Evolutionary conservation across 2,329 filamentous ascomycete genomes (phyloP).

Genomic region (Monascus ruber): DNA sequence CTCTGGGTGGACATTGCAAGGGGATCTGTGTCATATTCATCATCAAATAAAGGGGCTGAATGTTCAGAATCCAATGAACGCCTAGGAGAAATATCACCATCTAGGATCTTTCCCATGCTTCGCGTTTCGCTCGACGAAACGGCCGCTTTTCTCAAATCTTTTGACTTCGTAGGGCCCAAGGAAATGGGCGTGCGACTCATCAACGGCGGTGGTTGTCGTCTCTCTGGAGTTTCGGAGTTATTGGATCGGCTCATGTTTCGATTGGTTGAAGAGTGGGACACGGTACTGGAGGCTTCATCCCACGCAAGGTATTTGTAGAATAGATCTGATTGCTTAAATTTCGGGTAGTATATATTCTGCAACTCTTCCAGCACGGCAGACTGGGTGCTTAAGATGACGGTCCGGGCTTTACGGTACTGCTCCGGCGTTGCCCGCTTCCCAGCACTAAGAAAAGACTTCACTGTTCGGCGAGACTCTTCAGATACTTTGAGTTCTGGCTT

Average conservation of each 20-base stretch:
- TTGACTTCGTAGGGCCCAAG: slow-evolving; percentile 28
- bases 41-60: slow-evolving; percentile 59
- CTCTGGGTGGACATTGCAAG: slow-evolving; percentile 70
- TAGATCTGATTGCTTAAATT: slow-evolving; percentile 84
- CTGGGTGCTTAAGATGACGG: slow-evolving; percentile 70
- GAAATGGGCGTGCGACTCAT: slow-evolving; percentile 39
- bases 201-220: slow-evolving; percentile 31
- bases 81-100: slow-evolving; percentile 39
- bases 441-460: slow-evolving; percentile 66
- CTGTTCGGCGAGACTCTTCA: slow-evolving; percentile 54
- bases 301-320: slow-evolving; percentile 94
- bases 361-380: slow-evolving; percentile 75
- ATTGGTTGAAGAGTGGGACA: slow-evolving; percentile 8
- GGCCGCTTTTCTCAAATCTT: slow-evolving; percentile 48
- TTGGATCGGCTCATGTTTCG: slow-evolving; percentile 9
- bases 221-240: slow-evolving; percentile 19
- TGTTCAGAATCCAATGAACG: slow-evolving; percentile 60
- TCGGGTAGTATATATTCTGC: slow-evolving; percentile 66
- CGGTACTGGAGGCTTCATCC: slow-evolving; percentile 48
- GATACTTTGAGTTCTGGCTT: slow-evolving; percentile 71
- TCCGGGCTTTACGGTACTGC: slow-evolving; percentile 74
- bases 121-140: slow-evolving; percentile 51
- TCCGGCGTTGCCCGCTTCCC: slow-evolving; percentile 63
- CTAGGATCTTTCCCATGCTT: slow-evolving; percentile 34
- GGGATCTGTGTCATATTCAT: slow-evolving; percentile 60